Evolutionary conservation across 805 yeast genomes (phyloP), one percentile per base, ranked within the genome.

Genomic region (Saccharomyces mikatae): DNA sequence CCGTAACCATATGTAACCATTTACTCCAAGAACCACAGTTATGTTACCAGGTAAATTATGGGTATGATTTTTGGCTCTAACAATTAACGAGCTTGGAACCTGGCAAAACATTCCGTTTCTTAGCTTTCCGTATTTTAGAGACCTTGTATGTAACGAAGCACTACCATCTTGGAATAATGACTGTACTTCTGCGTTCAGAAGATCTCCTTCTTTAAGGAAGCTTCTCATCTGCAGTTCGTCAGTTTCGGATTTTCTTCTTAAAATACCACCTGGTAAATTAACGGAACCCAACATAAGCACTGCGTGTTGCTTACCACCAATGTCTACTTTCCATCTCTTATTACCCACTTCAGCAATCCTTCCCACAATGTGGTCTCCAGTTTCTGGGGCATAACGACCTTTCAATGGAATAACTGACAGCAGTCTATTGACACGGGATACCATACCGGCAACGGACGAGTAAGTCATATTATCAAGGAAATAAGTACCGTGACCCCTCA

Each of bases 401-500:
- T 88, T 79, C 56, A 92, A 77, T 3, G 98, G 96, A 29, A 81
- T 73, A 21, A 94, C 98, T 64, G 91, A 84, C 55, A 94, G 76
- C 55, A 94, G 76, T 63, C 91, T 82, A 70, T 94, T 94, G 52
- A 91, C 97, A 58, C 92, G 78, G 1, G 87, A 80, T 4, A 94
- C 84, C 10, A 84, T 83, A 4, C 99, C 99, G 0, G 97, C 97
- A 6, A 92, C 96, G 0, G 97, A 86, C 2, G 96, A 86, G 68
- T 81, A 89, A 0, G 97, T 89, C 61, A 79, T 75, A 60, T 85
- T 86, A 32, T 82, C 83, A 44, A 86, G 72, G 60, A 84, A 81
- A 68, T 89, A 94, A 0, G 98, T 94, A 5, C 99, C 99, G 66
- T 92, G 99, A 30, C 99, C 99, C 66, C 96, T 81, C 99, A 94